Conservation (phyloP, 768 basidiomycete species). For the Tulasnella sp. region DNA sequence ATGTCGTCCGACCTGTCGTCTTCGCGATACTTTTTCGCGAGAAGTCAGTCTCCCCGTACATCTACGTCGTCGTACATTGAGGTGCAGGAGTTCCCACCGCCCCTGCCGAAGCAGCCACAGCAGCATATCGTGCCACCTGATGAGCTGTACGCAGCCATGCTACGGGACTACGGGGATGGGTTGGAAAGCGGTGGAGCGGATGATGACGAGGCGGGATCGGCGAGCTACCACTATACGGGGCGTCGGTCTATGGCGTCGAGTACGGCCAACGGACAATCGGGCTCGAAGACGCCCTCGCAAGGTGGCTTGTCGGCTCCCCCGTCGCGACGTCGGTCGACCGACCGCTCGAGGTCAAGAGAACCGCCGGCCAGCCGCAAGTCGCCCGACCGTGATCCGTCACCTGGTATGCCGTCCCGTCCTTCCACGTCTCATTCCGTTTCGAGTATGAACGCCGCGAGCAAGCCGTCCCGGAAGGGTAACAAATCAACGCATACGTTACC, state of each 20-base stretch:
- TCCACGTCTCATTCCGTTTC: not conserved
- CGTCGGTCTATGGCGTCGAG: too few relatives aligned
- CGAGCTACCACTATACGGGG: not conserved
- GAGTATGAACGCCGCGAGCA: not conserved
- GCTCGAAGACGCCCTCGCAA: too few relatives aligned
- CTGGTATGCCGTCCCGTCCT: not conserved
- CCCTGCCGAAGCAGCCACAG: not conserved
- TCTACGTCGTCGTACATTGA: not conserved
- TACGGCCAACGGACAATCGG: too few relatives aligned
- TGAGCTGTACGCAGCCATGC: conserved; percentile 1
- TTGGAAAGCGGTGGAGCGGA: not conserved
- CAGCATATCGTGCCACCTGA: conserved; percentile 5
- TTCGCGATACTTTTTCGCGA: conserved; percentile 5
- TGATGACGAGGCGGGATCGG: not conserved
- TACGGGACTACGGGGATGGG: not conserved
- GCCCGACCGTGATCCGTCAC: not conserved
- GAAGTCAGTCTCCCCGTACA: not conserved
- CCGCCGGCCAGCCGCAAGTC: not conserved
- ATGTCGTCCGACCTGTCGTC: conserved; percentile 9
- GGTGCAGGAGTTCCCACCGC: not conserved
- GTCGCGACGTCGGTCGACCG: not conserved
- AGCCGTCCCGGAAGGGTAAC: not conserved
- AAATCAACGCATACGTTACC: not conserved
- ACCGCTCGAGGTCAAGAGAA: not conserved
- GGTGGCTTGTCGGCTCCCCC: not conserved